Base-by-base conservation (phyloP, 2,329 filamentous ascomycete genomes). In the Diaporthe velutina region DNA sequence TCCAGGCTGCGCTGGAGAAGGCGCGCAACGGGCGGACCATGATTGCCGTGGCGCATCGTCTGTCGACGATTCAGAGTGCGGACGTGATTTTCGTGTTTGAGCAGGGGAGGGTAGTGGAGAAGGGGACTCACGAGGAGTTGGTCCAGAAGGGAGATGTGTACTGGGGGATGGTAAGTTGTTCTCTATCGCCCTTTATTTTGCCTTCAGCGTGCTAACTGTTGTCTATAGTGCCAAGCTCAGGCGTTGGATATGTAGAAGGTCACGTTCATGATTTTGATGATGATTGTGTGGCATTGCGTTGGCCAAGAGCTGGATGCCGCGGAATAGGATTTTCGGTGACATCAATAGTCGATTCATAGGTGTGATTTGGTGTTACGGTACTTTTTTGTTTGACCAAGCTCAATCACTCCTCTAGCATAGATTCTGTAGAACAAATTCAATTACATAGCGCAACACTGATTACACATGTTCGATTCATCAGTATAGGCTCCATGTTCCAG, bases 81-180 rank as follows among this genome's bases (percentile, higher is more conserved):
- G 96, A 98, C 81, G 86, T 96, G 64, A 98, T 98, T 78, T 98
- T 97, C 78, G 96, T 98, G 22, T 97, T 98, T 82, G 96, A 98
- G 83, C 92, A 94, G 79, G 97, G 96, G 10, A 89, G 91, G 75
- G 91, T 98, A 57, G 94, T 97, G 1, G 96, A 98, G 86, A 89
- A 90, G 78, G 96, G 96, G 5, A 95, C 92, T 10, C 96, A 98
- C 81, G 55, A 54, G 10, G 13, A 50, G 40, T n/a, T 66, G 42
- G 28, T 66, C 10, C 60, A 66, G 19, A 50, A 50, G 28, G 30
- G 42, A 6, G 60, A 40, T 33, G 42, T 66, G 19, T 66, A 66
- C 17, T 66, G 60, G 60, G 60, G 60, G n/a, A 66, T 66, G 60
- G 60, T 66, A 50, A 48, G 60, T 66, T 4, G 12, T 50, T 66